These are phyloP conservation scores for Lodderomyces parapsilosis DNA, from an alignment of 1,139 yeast species.

Conservation along the genomic window DNA sequence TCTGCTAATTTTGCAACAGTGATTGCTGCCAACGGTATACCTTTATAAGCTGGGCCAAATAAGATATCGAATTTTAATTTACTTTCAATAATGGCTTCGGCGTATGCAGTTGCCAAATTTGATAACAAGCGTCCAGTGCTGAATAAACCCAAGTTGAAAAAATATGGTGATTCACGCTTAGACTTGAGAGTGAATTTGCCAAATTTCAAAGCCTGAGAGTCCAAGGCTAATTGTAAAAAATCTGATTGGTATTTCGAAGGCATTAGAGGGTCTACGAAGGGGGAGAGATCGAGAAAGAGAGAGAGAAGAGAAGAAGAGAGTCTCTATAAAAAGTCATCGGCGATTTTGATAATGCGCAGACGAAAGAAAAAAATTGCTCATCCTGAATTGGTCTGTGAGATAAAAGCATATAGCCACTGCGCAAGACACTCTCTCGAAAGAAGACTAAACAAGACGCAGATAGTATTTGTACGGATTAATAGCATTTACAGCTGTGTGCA, in stretches of 20 bases:
- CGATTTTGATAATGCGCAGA: not conserved
- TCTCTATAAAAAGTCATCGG: not conserved
- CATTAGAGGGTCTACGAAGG: constrained; percentile 17
- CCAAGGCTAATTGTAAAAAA: constrained; percentile 79
- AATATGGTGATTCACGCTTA: constrained; percentile 93
- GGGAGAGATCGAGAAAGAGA: constrained; percentile 11
- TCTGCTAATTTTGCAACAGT: constrained; percentile 92
- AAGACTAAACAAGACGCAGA: too few species aligned
- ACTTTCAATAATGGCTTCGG: constrained; percentile 77
- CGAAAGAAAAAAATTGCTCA: not conserved
- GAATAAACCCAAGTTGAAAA: constrained; percentile 91
- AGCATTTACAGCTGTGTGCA: too few species aligned
- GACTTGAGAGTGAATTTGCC: constrained; percentile 89
- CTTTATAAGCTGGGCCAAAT: constrained; percentile 98
- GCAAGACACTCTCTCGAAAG: too few species aligned
- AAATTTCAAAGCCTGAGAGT: constrained; percentile 77
- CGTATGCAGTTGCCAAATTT: constrained; percentile 82
- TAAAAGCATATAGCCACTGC: too few species aligned
- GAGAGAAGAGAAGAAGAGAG: constrained; percentile 9
- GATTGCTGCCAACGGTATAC: constrained; percentile 92
- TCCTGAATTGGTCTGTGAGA: too few species aligned
- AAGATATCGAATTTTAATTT: constrained; percentile 84
- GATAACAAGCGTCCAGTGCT: constrained; percentile 76
- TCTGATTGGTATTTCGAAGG: constrained; percentile 51
- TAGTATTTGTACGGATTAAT: too few species aligned